Base-by-base conservation (phyloP, 805 yeast genomes). In the Metschnikowia corniflorae region DNA sequence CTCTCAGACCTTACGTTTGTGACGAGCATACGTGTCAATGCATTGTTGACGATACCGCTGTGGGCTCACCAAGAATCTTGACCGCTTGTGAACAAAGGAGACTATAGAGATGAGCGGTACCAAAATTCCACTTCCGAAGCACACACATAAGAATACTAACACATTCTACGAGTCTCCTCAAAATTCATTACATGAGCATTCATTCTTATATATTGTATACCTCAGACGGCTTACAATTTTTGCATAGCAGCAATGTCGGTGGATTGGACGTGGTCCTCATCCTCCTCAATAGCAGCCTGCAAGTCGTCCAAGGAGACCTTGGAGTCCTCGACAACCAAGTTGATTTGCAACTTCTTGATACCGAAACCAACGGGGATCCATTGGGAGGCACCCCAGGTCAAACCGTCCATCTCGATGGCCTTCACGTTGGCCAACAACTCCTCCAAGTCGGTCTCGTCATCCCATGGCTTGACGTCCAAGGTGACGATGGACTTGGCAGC, bases 391-490 rank as follows among this genome's bases (percentile, higher is more conserved):
- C 99, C 99, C 98, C 98, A 93, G 52, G 70, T 71, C 64, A 93
- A 82, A 81, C 99, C 99, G 31, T 93, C 98, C 73, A 69, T 70
- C 66, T 80, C 86, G 57, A 91, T 70, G 56, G 77, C 62, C 80
- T 87, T 89, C 62, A 88, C 96, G 71, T 80, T 78, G 48, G 83
- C 89, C 55, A 86, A 70, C 73, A 93, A 65, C 70, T 82, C 82
- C 48, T 93, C 95, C 65, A 93, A 77, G 65, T 91, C 82, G 57
- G 99, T 93, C 79, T 93, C 97, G 63, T 93, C 98, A 72, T 93
- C 98, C 99, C 99, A 93, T 75, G 97, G 97, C 82, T 93, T 93
- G 58, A 93, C 95, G 59, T 93, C 98, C 59, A 93, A 64, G 61
- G 99, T 91, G 62, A 93, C 96, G 55, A 88, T 74, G 46, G 97